Evolutionary conservation across 176 grass and related monocot species (phyloP).

Genomic region (Panicum miliaceum): DNA sequence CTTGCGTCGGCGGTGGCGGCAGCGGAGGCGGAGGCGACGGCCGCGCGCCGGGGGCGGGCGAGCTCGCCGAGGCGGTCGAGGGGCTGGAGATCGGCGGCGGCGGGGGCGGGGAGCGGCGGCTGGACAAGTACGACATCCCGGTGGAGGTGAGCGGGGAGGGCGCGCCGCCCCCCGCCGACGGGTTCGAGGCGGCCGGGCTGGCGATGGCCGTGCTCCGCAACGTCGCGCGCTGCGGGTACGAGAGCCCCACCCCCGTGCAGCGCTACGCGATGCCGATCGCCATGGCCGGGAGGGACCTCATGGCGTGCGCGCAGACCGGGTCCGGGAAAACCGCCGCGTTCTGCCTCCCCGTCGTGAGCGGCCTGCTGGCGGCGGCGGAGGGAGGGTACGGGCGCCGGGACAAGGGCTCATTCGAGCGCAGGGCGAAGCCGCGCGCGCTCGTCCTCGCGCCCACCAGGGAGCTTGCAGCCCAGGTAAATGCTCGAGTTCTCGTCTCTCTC

Average conservation of each 20-base stretch:
- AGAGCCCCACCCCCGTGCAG: slow-evolving; percentile 73
- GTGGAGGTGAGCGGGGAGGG: slow-evolving; percentile 67
- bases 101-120: slow-evolving; percentile 16
- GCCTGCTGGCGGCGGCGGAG: background rate
- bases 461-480: slow-evolving; percentile 64
- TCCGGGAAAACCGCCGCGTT: slow-evolving; percentile 93
- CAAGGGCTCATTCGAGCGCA: slow-evolving; percentile 9
- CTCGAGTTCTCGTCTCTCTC: background rate
- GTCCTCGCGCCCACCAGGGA: slow-evolving; percentile 85
- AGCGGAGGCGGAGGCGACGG: background rate
- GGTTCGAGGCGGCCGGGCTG: slow-evolving; percentile 65
- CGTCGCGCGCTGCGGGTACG: slow-evolving; percentile 63
- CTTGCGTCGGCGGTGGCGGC: no score
- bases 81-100: slow-evolving; percentile 34
- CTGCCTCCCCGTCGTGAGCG: slow-evolving; percentile 73
- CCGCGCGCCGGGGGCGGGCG: background rate
- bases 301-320: slow-evolving; percentile 89
- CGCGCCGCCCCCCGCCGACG: slow-evolving; percentile 52
- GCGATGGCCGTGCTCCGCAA: slow-evolving; percentile 61
- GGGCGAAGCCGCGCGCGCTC: slow-evolving; percentile 54
- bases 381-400: background rate
- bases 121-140: slow-evolving; percentile 70
- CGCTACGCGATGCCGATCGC: slow-evolving; percentile 78
- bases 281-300: slow-evolving; percentile 61
- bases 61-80: background rate